A percentile compares a stretch with the other conserved stretches of the same genome.
Conservation (phyloP, 1,139 yeast species). For the Kodamaea alishanica region DNA sequence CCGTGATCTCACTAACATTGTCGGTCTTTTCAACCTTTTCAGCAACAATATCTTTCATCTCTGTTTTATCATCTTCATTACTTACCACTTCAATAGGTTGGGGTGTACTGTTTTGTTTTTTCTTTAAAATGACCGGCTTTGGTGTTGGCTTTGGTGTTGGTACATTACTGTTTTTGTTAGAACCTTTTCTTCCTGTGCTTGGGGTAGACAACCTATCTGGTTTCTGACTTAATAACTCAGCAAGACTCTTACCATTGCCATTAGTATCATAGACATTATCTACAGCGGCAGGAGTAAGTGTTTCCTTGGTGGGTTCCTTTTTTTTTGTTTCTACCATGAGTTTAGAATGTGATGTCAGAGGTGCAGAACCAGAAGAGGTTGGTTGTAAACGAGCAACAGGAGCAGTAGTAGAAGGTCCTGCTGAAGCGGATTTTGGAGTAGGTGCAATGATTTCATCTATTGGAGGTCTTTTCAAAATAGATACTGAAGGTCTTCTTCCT, state of each 20-base stretch:
- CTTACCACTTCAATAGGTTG: not conserved
- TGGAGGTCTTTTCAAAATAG: constrained; percentile 13
- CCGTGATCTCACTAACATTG: too few species aligned
- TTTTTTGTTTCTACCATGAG: not conserved
- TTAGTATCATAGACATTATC: constrained; percentile 12
- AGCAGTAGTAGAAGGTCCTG: not conserved
- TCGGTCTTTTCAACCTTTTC: not conserved
- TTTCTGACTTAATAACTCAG: constrained; percentile 33
- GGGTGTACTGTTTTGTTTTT: constrained; percentile 19
- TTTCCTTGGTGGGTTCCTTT: not conserved
- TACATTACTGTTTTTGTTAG: constrained; percentile 16
- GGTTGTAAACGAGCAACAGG: not conserved
- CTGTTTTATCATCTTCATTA: not conserved
- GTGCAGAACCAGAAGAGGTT: constrained; percentile 11
- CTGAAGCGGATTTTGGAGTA: not conserved
- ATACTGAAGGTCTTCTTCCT: constrained; percentile 19
- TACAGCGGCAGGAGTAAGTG: constrained; percentile 8
- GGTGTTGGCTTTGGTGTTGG: constrained; percentile 26
- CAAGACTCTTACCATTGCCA: constrained; percentile 34
- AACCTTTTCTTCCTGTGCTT: constrained; percentile 14
- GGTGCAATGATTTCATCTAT: constrained; percentile 1
- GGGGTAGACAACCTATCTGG: constrained; percentile 8
- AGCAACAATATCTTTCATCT: not conserved
- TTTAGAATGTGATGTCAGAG: constrained; percentile 12
- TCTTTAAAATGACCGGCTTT: constrained; percentile 42